These are phyloP conservation scores for Kwoniella shandongensis DNA, from an alignment of 768 basidiomycete genomes.

Conservation along the genomic window DNA sequence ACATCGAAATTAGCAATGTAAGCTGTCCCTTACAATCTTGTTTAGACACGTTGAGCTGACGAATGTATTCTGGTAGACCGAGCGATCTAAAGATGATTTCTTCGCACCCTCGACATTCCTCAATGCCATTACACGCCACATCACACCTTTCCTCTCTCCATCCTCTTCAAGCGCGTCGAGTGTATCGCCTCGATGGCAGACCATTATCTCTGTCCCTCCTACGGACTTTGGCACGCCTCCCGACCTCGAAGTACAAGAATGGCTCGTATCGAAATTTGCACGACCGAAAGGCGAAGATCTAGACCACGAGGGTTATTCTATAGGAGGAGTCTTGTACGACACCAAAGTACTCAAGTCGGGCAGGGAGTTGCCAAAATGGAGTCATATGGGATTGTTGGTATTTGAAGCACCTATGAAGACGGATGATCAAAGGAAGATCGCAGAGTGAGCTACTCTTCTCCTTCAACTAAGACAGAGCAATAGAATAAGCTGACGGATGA, in stretches of 20 bases:
- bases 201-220: constrained; percentile 17
- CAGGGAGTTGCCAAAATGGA: constrained; percentile 12
- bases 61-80: constrained; percentile 23
- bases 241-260: constrained; percentile 22
- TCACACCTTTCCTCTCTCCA: constrained; percentile 24
- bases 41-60: not conserved
- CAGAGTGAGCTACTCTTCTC: constrained; percentile 19
- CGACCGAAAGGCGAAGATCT: constrained; percentile 1
- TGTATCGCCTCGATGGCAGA: constrained; percentile 6
- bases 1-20: constrained; percentile 35
- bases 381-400: constrained; percentile 25
- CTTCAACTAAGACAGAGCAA: not conserved
- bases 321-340: constrained; percentile 21
- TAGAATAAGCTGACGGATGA: not conserved
- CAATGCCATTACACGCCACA: constrained; percentile 28
- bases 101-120: constrained; percentile 43
- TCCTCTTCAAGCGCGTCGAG: not conserved
- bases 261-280: constrained; percentile 36
- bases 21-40: constrained; percentile 1
- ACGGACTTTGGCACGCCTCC: constrained; percentile 23
- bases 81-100: constrained; percentile 32
- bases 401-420: constrained; percentile 33
- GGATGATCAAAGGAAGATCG: constrained; percentile 10
- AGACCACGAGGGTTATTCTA: constrained; percentile 3
- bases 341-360: constrained; percentile 12